Evolutionary conservation across 768 basidiomycete genomes (phyloP).

Genomic region (Leccinum uliginosum): DNA sequence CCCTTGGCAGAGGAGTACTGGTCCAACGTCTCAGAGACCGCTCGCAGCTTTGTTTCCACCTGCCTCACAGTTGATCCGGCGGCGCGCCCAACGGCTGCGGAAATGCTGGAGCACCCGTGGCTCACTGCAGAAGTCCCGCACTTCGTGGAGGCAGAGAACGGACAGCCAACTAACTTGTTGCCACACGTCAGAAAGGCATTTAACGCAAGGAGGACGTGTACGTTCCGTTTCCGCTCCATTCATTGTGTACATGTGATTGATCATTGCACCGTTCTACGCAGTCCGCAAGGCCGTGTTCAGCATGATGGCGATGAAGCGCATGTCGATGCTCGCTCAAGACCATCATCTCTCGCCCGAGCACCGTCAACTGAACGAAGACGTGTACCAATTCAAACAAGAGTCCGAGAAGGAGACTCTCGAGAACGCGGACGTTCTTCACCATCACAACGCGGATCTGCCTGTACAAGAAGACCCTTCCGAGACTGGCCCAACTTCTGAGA

Average conservation of each 20-base stretch:
- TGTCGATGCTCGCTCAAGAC: slow-evolving; percentile 49
- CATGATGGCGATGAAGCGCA: slow-evolving; percentile 80
- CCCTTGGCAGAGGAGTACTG: slow-evolving; percentile 69
- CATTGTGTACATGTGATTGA: neutral
- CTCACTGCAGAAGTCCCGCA: slow-evolving; percentile 65
- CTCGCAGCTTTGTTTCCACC: slow-evolving; percentile 72
- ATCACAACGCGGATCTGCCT: slow-evolving; percentile 35
- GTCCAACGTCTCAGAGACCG: slow-evolving; percentile 77
- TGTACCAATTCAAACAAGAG: slow-evolving; percentile 74
- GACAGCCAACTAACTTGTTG: slow-evolving; percentile 70
- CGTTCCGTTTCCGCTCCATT: slow-evolving; percentile 27
- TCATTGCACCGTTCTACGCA: slow-evolving; percentile 26
- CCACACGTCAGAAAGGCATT: slow-evolving; percentile 89
- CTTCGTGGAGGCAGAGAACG: slow-evolving; percentile 56
- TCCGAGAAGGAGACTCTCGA: slow-evolving; percentile 53
- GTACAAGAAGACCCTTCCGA: neutral
- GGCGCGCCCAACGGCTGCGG: slow-evolving; percentile 71
- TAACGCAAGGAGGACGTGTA: slow-evolving; percentile 83
- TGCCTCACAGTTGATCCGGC: slow-evolving; percentile 86
- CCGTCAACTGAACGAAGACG: slow-evolving; percentile 50
- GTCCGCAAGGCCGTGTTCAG: slow-evolving; percentile 87
- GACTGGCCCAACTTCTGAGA: neutral
- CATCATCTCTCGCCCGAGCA: slow-evolving; percentile 38
- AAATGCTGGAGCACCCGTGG: slow-evolving; percentile 66
- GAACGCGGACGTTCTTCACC: slow-evolving; percentile 45